Percentiles rank a stretch among this genome's conserved stretches.
Evolutionary conservation across 2,329 filamentous ascomycete genomes (phyloP).

Genomic region (Colletotrichum navitas): DNA sequence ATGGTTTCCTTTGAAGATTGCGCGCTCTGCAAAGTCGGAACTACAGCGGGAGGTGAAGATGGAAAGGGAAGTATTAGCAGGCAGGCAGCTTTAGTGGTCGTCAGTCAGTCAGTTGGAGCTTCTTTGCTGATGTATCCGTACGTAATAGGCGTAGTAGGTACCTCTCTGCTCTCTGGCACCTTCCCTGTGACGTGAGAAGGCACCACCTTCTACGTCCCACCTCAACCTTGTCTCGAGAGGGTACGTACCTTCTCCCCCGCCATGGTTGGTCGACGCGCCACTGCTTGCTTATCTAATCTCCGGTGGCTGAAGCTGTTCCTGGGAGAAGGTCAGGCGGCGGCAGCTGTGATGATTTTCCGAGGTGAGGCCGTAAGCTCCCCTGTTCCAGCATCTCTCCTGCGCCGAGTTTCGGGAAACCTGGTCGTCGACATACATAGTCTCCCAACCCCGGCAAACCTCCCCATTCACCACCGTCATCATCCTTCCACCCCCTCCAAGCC

Average conservation of each 20-base stretch:
- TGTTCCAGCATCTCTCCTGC: constrained; percentile 9
- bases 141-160: neutral
- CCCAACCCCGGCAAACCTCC: constrained; percentile 1
- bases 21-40: neutral
- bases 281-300: constrained; percentile 8
- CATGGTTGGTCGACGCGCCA: neutral
- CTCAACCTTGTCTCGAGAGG: neutral
- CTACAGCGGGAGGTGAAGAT: neutral
- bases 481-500: neutral
- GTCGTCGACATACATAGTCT: constrained; percentile 14
- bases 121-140: constrained; percentile 23
- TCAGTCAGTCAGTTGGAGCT: constrained; percentile 36
- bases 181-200: constrained; percentile 40
- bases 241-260: constrained; percentile 8
- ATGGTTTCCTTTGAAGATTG: neutral
- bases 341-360: constrained; percentile 39
- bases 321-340: neutral
- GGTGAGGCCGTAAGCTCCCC: constrained; percentile 37
- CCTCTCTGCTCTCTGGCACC: constrained; percentile 27
- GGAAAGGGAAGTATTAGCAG: neutral
- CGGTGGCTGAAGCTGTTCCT: constrained; percentile 14
- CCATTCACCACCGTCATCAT: neutral
- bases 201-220: constrained; percentile 17
- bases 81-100: constrained; percentile 38
- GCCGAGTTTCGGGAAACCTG: constrained; percentile 37